phyloP scores from a whole-genome alignment of 2,329 filamentous ascomycete species.

The Pezicula rhizophila region DNA sequence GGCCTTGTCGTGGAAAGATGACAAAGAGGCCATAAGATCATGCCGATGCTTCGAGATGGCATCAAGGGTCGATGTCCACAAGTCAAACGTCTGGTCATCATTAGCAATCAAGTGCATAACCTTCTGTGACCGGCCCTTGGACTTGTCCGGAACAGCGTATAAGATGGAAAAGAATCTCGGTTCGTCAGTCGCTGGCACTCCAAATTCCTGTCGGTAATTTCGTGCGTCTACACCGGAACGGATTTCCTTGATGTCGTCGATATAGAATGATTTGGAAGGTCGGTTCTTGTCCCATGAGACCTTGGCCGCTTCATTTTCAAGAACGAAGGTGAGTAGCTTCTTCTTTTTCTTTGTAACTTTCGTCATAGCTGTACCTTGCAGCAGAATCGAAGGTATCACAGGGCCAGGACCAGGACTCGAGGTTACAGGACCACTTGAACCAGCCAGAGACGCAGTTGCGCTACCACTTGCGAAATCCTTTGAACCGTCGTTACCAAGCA shows the following conservation, averaged over 20 bases:
- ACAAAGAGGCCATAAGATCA: conserved; percentile 82
- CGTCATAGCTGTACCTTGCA: conserved; percentile 69
- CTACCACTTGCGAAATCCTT: conserved; percentile 43
- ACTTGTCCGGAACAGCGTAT: conserved; percentile 72
- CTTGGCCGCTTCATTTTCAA: conserved; percentile 79
- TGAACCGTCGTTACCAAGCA: conserved; percentile 36
- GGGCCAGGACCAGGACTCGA: conserved; percentile 48
- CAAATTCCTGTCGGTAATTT: conserved; percentile 83
- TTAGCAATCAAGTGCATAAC: conserved; percentile 83
- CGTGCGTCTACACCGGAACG: conserved; percentile 76
- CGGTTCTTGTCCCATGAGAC: conserved; percentile 81
- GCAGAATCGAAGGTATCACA: conserved; percentile 69
- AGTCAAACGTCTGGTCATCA: conserved; percentile 61
- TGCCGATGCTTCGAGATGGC: conserved; percentile 80
- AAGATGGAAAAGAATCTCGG: conserved; percentile 83
- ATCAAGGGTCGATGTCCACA: conserved; percentile 82
- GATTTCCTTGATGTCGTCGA: conserved; percentile 92
- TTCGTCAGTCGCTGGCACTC: conserved; percentile 61
- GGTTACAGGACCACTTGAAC: conserved; percentile 35
- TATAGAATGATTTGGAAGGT: conserved; percentile 79
- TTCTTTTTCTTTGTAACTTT: conserved; percentile 84
- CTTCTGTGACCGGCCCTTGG: conserved; percentile 65
- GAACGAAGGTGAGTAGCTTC: conserved; percentile 63
- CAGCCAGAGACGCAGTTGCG: conserved; percentile 40
- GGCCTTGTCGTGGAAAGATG: conserved; percentile 77